Conservation (phyloP, 257 asterid genomes). For the Striga asiatica region DNA sequence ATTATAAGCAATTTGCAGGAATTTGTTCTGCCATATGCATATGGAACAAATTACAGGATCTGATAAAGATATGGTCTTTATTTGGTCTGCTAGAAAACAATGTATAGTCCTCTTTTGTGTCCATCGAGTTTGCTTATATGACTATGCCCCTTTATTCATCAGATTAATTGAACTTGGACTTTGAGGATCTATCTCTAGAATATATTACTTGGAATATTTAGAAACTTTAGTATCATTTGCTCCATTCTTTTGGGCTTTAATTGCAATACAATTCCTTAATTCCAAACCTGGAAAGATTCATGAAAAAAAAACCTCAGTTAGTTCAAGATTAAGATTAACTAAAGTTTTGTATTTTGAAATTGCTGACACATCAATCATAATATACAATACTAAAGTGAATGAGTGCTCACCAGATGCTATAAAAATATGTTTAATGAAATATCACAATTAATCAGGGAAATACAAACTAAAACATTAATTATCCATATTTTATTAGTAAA, state of each 20-base stretch:
- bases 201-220: not conserved
- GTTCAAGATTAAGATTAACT: not conserved
- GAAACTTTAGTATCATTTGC: not conserved
- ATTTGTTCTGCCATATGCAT: conserved; percentile 13
- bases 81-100: conserved; percentile 17
- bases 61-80: conserved; percentile 18
- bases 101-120: conserved; percentile 5
- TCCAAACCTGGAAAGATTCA: conserved; percentile 13
- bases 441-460: too few species aligned
- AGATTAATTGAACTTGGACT: not conserved
- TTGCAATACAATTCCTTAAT: conserved; percentile 10
- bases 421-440: too few species aligned
- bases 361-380: too few species aligned
- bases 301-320: not conserved
- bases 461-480: too few species aligned
- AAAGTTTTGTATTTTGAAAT: too few species aligned
- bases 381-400: too few species aligned
- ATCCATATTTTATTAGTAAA: not conserved
- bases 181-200: not conserved
- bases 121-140: conserved; percentile 1
- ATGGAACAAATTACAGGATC: conserved; percentile 21
- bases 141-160: conserved; percentile 12
- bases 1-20: too few species aligned
- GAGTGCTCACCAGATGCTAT: too few species aligned
- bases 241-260: conserved; percentile 5